Evolutionary conservation across 495 filamentous ascomycete species (phyloP).

Genomic region (Bacidia rubella): DNA sequence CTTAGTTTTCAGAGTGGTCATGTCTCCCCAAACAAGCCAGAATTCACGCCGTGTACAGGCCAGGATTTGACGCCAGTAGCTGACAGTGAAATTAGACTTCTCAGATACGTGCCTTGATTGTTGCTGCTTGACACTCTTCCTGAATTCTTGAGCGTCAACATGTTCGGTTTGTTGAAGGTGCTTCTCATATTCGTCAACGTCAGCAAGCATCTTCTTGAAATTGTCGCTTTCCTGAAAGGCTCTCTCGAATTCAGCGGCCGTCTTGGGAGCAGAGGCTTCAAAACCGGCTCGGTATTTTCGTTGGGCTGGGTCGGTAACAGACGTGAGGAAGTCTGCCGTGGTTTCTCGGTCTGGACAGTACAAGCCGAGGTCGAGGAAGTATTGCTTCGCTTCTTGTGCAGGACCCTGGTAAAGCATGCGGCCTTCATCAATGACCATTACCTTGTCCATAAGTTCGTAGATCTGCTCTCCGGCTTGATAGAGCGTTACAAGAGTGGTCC

Average conservation of each 20-base stretch:
- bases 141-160: slow-evolving; percentile 56
- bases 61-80: slow-evolving; percentile 45
- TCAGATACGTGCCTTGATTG: slow-evolving; percentile 55
- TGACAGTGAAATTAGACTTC: slow-evolving; percentile 59
- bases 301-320: slow-evolving; percentile 62
- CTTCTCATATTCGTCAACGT: slow-evolving; percentile 47
- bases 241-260: slow-evolving; percentile 47
- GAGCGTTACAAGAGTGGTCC: slow-evolving; percentile 69
- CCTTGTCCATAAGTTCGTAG: slow-evolving; percentile 71
- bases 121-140: slow-evolving; percentile 51
- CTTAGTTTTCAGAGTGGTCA: slow-evolving; percentile 59
- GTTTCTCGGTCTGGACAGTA: slow-evolving; percentile 53
- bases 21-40: slow-evolving; percentile 63
- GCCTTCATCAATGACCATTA: slow-evolving; percentile 52
- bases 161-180: slow-evolving; percentile 44
- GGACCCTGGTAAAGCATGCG: slow-evolving; percentile 53
- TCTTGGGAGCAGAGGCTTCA: slow-evolving; percentile 48
- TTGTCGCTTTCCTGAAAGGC: slow-evolving; percentile 40
- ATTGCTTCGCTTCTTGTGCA: slow-evolving; percentile 47
- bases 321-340: slow-evolving; percentile 63
- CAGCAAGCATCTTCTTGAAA: slow-evolving; percentile 40
- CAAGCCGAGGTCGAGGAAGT: slow-evolving; percentile 59
- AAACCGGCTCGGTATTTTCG: slow-evolving; percentile 49
- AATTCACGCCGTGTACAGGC: slow-evolving; percentile 64
- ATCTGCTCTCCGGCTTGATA: slow-evolving; percentile 79